Percentiles rank a stretch among this genome's conserved stretches.
Conservation (phyloP, 371 early-diverging fungal genomes). For the Mucor piriformis region DNA sequence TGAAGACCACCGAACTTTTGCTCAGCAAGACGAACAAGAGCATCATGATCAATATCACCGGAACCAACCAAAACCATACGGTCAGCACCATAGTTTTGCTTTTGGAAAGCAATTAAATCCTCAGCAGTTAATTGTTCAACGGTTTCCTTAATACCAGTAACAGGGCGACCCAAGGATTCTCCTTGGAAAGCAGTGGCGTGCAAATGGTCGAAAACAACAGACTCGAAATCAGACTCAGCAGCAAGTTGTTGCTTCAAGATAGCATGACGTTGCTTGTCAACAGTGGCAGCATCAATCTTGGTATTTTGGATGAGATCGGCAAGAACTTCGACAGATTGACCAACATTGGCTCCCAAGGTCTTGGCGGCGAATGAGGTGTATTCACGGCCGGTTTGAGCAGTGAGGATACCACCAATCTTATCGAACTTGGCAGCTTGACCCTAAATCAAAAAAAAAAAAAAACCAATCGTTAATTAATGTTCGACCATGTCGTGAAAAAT, state of each 20-base stretch:
- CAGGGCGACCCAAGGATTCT: conserved; percentile 85
- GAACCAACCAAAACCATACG: conserved; percentile 93
- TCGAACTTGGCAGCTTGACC: conserved; percentile 69
- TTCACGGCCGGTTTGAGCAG: conserved; percentile 95
- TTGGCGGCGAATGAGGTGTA: conserved; percentile 94
- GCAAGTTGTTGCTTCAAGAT: conserved; percentile 91
- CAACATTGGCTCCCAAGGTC: conserved; percentile 78
- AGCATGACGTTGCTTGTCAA: conserved; percentile 84
- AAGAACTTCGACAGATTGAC: conserved; percentile 82
- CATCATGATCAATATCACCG: conserved; percentile 92
- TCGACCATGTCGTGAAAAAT: too few relatives aligned
- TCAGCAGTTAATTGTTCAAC: conserved; percentile 79
- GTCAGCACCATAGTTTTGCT: conserved; percentile 86
- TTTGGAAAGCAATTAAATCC: conserved; percentile 83
- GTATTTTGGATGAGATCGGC: conserved; percentile 91
- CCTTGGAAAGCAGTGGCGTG: conserved; percentile 94
- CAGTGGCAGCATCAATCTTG: conserved; percentile 85
- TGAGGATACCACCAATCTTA: conserved; percentile 93
- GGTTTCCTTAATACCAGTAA: conserved; percentile 86
- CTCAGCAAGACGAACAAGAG: conserved; percentile 88
- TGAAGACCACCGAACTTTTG: conserved; percentile 75
- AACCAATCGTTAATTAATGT: neutral
- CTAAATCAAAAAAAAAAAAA: conserved; percentile 44
- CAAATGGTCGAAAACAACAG: conserved; percentile 88
- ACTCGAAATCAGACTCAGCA: conserved; percentile 87